Conservation (phyloP, 1,284 basidiomycete genomes). For the Trichosporon sp. region DNA sequence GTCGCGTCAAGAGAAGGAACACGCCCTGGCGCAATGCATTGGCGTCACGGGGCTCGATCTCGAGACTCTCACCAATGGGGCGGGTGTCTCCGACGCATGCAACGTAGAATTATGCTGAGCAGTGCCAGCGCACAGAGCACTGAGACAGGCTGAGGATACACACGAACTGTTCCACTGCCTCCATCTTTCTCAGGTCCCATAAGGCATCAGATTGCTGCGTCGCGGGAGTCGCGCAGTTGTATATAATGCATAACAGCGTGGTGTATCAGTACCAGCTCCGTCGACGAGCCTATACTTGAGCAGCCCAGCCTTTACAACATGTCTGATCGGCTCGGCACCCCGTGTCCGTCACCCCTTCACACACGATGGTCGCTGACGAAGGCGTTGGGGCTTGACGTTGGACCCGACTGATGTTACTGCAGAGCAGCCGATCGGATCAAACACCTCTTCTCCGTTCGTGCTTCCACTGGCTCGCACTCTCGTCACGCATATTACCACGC, state of each 20-base stretch:
- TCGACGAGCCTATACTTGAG: background rate
- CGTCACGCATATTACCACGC: background rate
- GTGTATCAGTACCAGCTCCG: background rate
- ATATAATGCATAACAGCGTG: background rate
- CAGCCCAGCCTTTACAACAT: background rate
- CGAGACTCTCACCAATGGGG: too few species aligned
- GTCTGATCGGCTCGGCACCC: background rate
- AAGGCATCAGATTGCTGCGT: background rate
- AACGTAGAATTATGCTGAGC: background rate
- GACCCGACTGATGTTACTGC: background rate
- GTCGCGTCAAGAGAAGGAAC: background rate
- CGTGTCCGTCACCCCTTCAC: background rate
- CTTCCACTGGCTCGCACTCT: background rate
- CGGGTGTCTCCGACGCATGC: background rate
- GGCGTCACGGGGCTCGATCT: background rate
- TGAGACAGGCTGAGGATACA: background rate
- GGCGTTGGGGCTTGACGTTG: background rate
- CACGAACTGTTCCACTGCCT: background rate
- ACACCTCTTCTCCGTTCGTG: background rate
- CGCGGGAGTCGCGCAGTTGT: background rate
- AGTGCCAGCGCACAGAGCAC: too few species aligned
- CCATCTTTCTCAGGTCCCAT: background rate
- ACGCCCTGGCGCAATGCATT: background rate
- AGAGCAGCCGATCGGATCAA: background rate
- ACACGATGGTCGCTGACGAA: background rate